Conservation (phyloP, 2,329 filamentous ascomycete genomes). For the Cercospora janseana region DNA sequence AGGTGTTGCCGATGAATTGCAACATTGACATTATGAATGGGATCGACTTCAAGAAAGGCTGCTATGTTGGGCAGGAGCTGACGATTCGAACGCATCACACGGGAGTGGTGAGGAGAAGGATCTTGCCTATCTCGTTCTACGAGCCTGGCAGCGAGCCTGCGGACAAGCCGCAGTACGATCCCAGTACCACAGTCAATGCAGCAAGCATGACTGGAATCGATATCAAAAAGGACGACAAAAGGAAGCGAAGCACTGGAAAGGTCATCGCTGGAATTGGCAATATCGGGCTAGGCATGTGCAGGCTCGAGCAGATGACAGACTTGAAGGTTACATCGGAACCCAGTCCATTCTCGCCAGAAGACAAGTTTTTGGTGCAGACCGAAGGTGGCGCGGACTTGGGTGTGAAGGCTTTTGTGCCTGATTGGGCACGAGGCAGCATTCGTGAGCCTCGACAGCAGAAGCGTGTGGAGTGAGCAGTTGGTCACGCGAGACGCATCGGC, state of each 20-base stretch:
- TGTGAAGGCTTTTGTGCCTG: conserved; percentile 68
- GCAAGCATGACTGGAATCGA: conserved; percentile 40
- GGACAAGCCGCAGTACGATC: conserved; percentile 50
- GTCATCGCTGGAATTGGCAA: conserved; percentile 79
- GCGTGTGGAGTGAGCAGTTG: conserved; percentile 36
- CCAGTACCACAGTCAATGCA: conserved; percentile 21
- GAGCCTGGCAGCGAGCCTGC: conserved; percentile 44
- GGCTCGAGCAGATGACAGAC: conserved; percentile 88
- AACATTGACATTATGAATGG: conserved; percentile 84
- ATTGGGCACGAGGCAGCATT: conserved; percentile 61
- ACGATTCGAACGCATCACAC: conserved; percentile 94
- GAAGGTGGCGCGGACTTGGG: conserved; percentile 34
- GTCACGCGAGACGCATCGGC: too few species aligned
- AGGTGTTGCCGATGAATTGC: conserved; percentile 78
- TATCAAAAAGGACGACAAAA: conserved; percentile 54
- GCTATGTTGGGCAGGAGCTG: conserved; percentile 94
- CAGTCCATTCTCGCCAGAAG: conserved; percentile 57
- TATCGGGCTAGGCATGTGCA: conserved; percentile 80
- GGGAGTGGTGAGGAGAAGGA: conserved; percentile 86
- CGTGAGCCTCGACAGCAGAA: conserved; percentile 41
- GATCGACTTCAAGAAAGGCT: conserved; percentile 92
- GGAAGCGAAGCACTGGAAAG: conserved; percentile 71
- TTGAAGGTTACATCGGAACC: conserved; percentile 67
- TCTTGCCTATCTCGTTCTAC: conserved; percentile 78
- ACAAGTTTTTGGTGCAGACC: conserved; percentile 47